phyloP scores from a whole-genome alignment of 2,329 filamentous ascomycete species.

The Monilinia fructigena region DNA sequence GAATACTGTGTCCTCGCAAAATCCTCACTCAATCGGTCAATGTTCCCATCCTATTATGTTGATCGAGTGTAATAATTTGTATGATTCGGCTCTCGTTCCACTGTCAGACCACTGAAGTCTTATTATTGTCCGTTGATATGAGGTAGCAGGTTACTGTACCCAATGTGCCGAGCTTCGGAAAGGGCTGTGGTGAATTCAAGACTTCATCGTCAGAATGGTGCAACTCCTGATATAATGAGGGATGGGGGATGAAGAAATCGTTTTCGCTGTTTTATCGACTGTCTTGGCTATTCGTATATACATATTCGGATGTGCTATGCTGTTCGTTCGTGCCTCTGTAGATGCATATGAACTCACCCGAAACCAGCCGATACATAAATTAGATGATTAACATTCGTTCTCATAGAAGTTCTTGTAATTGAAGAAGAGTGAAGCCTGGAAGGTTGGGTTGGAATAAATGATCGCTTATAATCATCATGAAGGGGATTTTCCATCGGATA shows the following conservation, averaged over 20 bases:
- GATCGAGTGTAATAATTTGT: not conserved
- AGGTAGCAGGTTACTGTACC: not conserved
- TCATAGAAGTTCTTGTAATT: not conserved
- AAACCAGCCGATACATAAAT: not conserved
- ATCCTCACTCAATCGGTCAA: too few species aligned
- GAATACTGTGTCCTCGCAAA: not conserved
- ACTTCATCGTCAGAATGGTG: not conserved
- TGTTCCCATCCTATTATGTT: not conserved
- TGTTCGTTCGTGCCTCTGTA: not conserved
- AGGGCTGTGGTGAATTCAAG: not conserved
- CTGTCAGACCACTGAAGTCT: not conserved
- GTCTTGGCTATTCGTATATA: too few species aligned
- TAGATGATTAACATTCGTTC: not conserved
- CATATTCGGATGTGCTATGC: not conserved
- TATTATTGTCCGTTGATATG: not conserved
- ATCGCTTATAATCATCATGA: not conserved
- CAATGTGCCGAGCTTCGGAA: not conserved
- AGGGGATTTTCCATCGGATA: constrained; percentile 2
- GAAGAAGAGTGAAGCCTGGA: not conserved
- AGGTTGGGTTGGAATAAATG: not conserved
- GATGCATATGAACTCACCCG: too few species aligned
- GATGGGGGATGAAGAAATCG: not conserved
- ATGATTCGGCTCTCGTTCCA: not conserved
- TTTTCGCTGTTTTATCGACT: not conserved
- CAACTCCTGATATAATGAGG: not conserved